Percentiles rank a stretch among this genome's conserved stretches.
Conservation (phyloP, 306 rosid species). For the Dalbergia oliveri region DNA sequence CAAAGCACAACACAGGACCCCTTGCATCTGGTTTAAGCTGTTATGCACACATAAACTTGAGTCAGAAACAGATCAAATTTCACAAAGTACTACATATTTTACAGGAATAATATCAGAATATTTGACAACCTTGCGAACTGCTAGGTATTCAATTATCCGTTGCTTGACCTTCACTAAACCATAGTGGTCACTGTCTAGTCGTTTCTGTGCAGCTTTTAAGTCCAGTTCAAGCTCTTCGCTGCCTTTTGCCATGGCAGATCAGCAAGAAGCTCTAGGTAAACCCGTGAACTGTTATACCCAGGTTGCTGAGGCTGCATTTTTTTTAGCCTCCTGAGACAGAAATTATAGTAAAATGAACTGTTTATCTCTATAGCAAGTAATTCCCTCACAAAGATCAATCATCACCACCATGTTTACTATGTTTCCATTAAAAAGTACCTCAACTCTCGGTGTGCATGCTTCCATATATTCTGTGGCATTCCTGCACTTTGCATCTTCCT, state of each 20-base stretch:
- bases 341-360: conserved; percentile 37
- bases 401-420: conserved; percentile 26
- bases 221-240: conserved; percentile 86
- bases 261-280: conserved; percentile 97
- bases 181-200: conserved; percentile 90
- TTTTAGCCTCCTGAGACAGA: conserved; percentile 87
- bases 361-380: conserved; percentile 16
- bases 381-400: conserved; percentile 30
- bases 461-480: conserved; percentile 97
- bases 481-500: conserved; percentile 97
- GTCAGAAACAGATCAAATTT: conserved; percentile 52
- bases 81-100: conserved; percentile 24
- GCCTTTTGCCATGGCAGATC: conserved; percentile 93
- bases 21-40: conserved; percentile 99
- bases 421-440: conserved; percentile 62
- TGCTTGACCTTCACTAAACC: conserved; percentile 96
- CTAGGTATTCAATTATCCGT: conserved; percentile 95
- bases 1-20: conserved; percentile 99
- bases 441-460: conserved; percentile 95
- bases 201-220: conserved; percentile 85
- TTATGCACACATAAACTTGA: conserved; percentile 32
- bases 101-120: conserved; percentile 27
- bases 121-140: conserved; percentile 93
- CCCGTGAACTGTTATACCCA: conserved; percentile 91
- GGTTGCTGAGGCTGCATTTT: conserved; percentile 99